phyloP scores from a whole-genome alignment of 106 monocot genomes.

The Dendrobium chrysotoxum region DNA sequence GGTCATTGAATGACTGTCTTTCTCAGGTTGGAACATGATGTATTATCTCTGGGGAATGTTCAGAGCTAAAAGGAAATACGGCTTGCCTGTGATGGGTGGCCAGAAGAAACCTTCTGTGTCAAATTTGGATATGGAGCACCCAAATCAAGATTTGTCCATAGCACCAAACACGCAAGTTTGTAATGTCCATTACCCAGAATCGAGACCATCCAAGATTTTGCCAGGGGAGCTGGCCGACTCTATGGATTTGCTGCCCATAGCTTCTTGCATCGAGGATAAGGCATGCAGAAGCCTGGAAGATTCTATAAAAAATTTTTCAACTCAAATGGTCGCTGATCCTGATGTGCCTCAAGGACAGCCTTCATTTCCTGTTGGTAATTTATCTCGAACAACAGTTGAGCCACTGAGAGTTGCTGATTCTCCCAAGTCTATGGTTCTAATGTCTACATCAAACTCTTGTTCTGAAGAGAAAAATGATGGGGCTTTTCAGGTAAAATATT shows the following conservation, averaged over 20 bases:
- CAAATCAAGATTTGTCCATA: constrained; percentile 9
- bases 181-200: constrained; percentile 6
- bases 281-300: not conserved
- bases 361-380: not conserved
- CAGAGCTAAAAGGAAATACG: constrained; percentile 25
- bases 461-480: not conserved
- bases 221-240: not conserved
- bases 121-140: constrained; percentile 12
- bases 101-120: constrained; percentile 6
- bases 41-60: constrained; percentile 80
- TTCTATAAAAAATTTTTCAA: not conserved
- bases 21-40: constrained; percentile 76
- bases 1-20: not conserved
- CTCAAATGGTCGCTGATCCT: not conserved
- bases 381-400: not conserved
- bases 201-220: not conserved
- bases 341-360: not conserved
- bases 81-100: not conserved
- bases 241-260: not conserved
- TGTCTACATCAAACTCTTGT: not conserved
- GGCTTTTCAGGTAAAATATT: constrained; percentile 11
- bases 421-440: not conserved
- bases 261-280: constrained; percentile 5
- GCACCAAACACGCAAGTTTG: not conserved
- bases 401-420: not conserved